Evolutionary conservation across 2,329 filamentous ascomycete genomes (phyloP), one percentile per base, ranked within the genome.

Genomic region (Madurella mycetomatis): DNA sequence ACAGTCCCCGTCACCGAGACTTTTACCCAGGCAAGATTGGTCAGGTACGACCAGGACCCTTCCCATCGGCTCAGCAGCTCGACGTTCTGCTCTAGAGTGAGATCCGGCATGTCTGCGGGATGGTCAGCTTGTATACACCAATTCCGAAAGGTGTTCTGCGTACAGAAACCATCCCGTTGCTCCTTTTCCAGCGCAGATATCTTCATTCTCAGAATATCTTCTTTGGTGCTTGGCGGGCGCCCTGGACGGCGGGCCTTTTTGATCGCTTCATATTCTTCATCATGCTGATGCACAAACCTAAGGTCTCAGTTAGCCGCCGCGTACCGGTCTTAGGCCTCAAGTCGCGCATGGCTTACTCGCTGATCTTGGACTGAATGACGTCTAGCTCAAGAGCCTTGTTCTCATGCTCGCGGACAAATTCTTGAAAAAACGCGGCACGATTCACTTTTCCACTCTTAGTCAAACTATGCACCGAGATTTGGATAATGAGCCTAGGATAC

Each of bases 151-250:
- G 7, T 25, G 25, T 25, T 25, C 25, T 34, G 74, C 82, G 63
- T 62, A 90, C 88, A 87, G 66, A 96, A 95, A 0, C 94, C 94
- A 50, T 84, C 84, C 59, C 86, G 81, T 61, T 88, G 89, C 74
- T 99, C 94, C 62, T 87, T 87, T 66, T 86, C 78, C 60, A 96
- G 87, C 1, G 74, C 74, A 13, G 81, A 78, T 51, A 88, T 85
- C 60, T 84, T 86, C 64, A 89, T 79, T 68, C 84, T 85, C 40
- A 97, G 75, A 17, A 89, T 74, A 61, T 92, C 88, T 69, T 96
- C 90, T 56, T 83, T 85, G 18, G 84, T 83, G 65, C 80, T 88
- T 16, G 90, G 79, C 9, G 92, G 91, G 49, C 92, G 81, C 15
- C 92, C 92, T 19, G 90, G 78, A 43, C 92, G 83, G 9, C 90